phyloP scores from a whole-genome alignment of 75 land plant genomes.

The Cryptomeria japonica region DNA sequence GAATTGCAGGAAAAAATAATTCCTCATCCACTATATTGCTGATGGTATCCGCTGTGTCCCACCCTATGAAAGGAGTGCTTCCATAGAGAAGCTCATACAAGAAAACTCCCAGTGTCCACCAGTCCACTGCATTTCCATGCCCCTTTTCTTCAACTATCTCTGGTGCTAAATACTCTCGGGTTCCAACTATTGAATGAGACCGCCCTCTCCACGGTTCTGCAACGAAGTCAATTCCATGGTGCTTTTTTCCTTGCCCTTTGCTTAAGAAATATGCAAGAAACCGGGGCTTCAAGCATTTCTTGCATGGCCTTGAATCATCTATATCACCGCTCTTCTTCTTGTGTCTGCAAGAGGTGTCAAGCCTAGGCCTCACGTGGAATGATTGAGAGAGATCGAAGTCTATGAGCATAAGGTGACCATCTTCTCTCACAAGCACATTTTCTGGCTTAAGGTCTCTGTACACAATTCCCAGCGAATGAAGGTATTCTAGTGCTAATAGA shows the following conservation, averaged over 20 bases:
- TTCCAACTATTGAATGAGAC: slow-evolving; percentile 73
- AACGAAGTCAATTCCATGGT: slow-evolving; percentile 13
- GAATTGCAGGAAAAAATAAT: slow-evolving; percentile 33
- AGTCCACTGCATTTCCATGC: slow-evolving; percentile 79
- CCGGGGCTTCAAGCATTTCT: slow-evolving; percentile 25
- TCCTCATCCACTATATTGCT: slow-evolving; percentile 40
- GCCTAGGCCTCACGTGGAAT: slow-evolving; percentile 42
- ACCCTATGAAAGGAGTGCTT: slow-evolving; percentile 74
- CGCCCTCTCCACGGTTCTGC: slow-evolving; percentile 71
- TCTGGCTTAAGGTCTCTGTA: slow-evolving; percentile 86
- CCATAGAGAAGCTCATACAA: slow-evolving; percentile 72
- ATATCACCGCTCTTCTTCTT: not conserved
- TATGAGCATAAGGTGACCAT: slow-evolving; percentile 83
- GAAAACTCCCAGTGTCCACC: slow-evolving; percentile 91
- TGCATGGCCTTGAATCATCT: not conserved
- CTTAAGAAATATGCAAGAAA: not conserved
- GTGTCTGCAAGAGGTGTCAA: slow-evolving; percentile 9
- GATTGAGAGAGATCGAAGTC: slow-evolving; percentile 75
- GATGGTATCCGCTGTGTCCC: slow-evolving; percentile 54
- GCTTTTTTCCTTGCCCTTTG: not conserved
- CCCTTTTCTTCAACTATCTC: slow-evolving; percentile 63
- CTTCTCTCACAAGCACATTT: slow-evolving; percentile 59
- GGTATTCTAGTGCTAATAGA: slow-evolving; percentile 69
- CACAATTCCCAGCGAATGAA: slow-evolving; percentile 62
- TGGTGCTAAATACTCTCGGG: slow-evolving; percentile 86